Evolutionary conservation across 2,329 filamentous ascomycete species (phyloP), one percentile per base, ranked within the genome.

Genomic region (Escovopsis sp.): DNA sequence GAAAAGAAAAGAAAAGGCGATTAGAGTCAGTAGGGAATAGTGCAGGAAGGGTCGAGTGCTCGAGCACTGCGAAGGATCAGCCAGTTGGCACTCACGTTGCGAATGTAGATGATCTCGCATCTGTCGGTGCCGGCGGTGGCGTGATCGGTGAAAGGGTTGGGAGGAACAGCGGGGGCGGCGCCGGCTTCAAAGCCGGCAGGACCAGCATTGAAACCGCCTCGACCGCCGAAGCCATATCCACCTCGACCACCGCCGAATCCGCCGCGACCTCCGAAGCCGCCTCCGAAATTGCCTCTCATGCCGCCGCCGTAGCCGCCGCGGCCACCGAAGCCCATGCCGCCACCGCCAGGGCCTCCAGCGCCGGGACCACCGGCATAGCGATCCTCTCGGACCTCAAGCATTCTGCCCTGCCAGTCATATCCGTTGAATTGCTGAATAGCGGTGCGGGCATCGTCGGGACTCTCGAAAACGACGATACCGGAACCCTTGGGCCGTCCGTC

Each of bases 351-450:
- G 40, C 65, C 63, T 39, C 70, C 72, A 63, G 48, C 66, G 54
- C 48, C 58, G 40, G 75, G 76, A 40, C 60, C 65, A 18, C 75
- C 77, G 40, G 90, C 90, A 54, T 87, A 98, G 39, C 90, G 81
- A 54, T 98, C 90, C 60, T 96, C 88, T 43, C 90, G 86, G 43
- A 98, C 90, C 57, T 98, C 90, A 34, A 98, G 74, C 35, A 78
- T 65, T 39, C 90, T 81, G 10, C 90, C 90, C 57, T 96, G 88
- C 90, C 90, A 98, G 44, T 98, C 90, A 55, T 94, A 96, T 39
- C 90, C 90, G 54, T 96, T 94, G 68, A 96, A 98, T 48, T 94
- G 87, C 52, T 86, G 78, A 45, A 98, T 98, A 16, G 90, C 90
- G 52, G 86, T 94, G 45, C 86, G 84, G 29, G 90, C 88, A 60